Evolutionary conservation across 2,329 filamentous ascomycete genomes (phyloP), one percentile per base, ranked within the genome.

Genomic region (Fusarium tricinctum): DNA sequence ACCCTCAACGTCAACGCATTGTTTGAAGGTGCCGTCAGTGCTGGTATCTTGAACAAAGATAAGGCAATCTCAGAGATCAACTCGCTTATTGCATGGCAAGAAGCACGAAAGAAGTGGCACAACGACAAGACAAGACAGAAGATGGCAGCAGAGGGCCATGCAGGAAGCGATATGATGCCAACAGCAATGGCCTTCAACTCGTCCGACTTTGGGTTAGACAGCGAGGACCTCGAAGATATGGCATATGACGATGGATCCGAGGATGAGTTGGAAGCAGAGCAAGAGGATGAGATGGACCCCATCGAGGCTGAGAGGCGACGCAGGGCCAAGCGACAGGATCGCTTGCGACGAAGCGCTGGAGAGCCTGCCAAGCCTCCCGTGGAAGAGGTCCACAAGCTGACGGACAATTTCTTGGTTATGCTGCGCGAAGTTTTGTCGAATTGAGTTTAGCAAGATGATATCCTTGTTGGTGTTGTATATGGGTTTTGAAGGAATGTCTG

Each of bases 81-180:
- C 75, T 83, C 86, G 30, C 84, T 99, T 49, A 96, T 99, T 72
- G 85, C 90, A 47, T 99, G 96, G 96, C 96, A 99, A 79, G 93
- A 94, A 77, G 92, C 93, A 42, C 86, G 96, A 56, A 98, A 99
- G 85, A 95, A 95, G 81, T 99, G 96, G 96, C 96, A 99, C 78
- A 90, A 95, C 64, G 93, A 97, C 81, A 99, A 99, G 85, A 99
- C 96, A 10, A 85, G 94, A 54, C 96, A 98, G 82, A 99, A 99
- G 85, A 98, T 99, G 96, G 96, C 96, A 0, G 94, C 93, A 3
- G 94, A 95, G 74, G 84, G 84, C 8, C 82, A 83, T 38, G 77
- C 77, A 12, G 82, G 81, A 51, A 79, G 81, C 19, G 83, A 84
- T 26, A 79, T 85, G 58, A 79, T 81, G 52, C 84, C 85, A 8